phyloP scores from a whole-genome alignment of 345 rosid species.

The Arabis alpina region DNA sequence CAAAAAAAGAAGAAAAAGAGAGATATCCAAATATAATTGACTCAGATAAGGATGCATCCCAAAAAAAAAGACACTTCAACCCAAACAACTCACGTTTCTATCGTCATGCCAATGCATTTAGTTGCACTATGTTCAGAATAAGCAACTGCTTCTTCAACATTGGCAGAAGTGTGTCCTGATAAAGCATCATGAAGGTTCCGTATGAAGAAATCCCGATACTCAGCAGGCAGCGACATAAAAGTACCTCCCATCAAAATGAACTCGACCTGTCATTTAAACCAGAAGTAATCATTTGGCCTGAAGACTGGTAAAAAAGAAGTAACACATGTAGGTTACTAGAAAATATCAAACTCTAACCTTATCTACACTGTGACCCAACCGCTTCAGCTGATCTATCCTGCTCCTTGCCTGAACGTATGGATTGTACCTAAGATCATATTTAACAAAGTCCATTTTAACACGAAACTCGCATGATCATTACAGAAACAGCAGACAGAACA shows the following conservation, averaged over 20 bases:
- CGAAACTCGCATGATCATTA: conserved; percentile 11
- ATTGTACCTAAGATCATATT: conserved; percentile 64
- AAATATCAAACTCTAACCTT: conserved; percentile 57
- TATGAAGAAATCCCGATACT: conserved; percentile 89
- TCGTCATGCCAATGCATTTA: conserved; percentile 99
- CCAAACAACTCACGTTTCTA: conserved; percentile 80
- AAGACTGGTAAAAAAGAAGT: conserved; percentile 9
- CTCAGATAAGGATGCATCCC: not conserved
- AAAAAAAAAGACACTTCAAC: not conserved
- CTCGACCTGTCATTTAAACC: conserved; percentile 70
- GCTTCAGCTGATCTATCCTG: conserved; percentile 98
- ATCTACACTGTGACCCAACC: conserved; percentile 97
- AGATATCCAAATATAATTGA: not conserved
- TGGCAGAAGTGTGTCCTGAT: conserved; percentile 94
- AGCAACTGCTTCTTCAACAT: conserved; percentile 95
- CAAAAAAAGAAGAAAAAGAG: not conserved
- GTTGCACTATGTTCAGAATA: conserved; percentile 92
- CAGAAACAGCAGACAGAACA: not conserved
- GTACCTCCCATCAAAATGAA: conserved; percentile 99
- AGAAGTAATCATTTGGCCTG: not conserved
- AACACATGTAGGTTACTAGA: not conserved
- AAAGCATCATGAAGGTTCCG: conserved; percentile 98
- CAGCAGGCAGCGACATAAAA: conserved; percentile 95
- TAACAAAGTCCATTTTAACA: not conserved
- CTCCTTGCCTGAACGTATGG: conserved; percentile 98